Conservation (phyloP, 2,329 filamentous ascomycete species). For the Neonectria sp. region DNA sequence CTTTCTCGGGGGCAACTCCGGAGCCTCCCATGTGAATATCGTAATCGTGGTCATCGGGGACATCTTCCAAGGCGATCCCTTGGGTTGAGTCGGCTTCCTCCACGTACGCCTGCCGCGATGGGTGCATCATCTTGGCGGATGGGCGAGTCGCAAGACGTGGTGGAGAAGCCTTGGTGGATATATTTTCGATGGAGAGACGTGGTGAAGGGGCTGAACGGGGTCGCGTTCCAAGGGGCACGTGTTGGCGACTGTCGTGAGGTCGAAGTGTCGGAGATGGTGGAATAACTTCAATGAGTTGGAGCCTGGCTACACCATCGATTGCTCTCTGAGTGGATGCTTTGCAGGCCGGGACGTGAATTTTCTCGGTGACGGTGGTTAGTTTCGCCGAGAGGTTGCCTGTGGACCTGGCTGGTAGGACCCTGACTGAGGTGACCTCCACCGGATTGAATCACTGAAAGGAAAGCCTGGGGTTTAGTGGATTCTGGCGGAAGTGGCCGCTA, state of each 20-base stretch:
- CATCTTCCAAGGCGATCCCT: conserved; percentile 65
- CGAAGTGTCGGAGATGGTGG: background rate
- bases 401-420: background rate
- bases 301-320: conserved; percentile 27
- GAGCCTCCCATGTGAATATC: conserved; percentile 76
- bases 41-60: conserved; percentile 85
- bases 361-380: conserved; percentile 46
- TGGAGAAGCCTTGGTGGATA: background rate
- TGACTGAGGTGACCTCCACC: background rate
- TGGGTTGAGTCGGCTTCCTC: conserved; percentile 80
- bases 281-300: background rate
- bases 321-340: conserved; percentile 13
- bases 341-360: conserved; percentile 37
- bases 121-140: conserved; percentile 77
- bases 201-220: background rate
- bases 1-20: conserved; percentile 83
- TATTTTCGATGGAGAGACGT: background rate
- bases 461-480: conserved; percentile 9
- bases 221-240: background rate
- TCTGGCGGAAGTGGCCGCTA: conserved; percentile 24
- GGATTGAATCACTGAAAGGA: background rate
- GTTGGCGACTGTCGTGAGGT: conserved; percentile 1
- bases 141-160: conserved; percentile 10
- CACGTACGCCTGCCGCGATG: conserved; percentile 92
- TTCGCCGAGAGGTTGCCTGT: conserved; percentile 43